Percentiles rank a stretch among this genome's conserved stretches.
These are phyloP conservation scores for Ophiostoma pallidulum DNA, from an alignment of 2,329 filamentous ascomycete species.

Conservation along the genomic window DNA sequence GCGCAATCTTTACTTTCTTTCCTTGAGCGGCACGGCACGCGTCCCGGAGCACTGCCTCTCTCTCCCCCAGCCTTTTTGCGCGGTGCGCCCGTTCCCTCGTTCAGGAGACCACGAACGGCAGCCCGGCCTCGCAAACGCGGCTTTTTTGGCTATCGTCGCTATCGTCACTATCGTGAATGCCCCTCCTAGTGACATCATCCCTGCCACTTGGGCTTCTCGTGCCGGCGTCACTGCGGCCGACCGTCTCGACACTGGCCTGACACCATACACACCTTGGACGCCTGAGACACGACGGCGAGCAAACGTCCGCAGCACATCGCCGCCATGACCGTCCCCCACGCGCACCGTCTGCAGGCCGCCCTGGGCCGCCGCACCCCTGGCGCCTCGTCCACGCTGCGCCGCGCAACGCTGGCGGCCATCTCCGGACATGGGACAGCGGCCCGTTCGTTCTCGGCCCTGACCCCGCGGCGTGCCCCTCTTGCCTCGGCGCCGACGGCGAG, in stretches of 20 bases:
- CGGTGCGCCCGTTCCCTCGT: background rate
- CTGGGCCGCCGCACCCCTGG: background rate
- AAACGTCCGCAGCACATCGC: background rate
- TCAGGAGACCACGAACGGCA: conserved; percentile 2
- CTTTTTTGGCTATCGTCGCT: background rate
- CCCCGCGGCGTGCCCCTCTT: background rate
- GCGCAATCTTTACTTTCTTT: background rate
- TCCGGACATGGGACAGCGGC: background rate
- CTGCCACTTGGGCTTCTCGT: background rate
- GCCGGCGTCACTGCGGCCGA: too few relatives aligned
- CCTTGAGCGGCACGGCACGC: conserved; percentile 1
- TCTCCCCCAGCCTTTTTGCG: background rate
- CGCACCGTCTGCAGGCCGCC: conserved; percentile 8
- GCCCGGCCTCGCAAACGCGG: conserved; percentile 5
- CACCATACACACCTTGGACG: background rate
- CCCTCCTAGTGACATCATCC: conserved; percentile 9
- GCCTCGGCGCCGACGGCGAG: background rate
- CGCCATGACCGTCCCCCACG: conserved; percentile 10
- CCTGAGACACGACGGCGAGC: background rate
- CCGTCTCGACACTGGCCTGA: too few relatives aligned
- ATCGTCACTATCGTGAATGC: conserved; percentile 1
- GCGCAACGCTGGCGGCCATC: background rate
- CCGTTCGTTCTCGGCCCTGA: conserved; percentile 6
- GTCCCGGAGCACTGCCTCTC: background rate
- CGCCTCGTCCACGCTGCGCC: background rate